phyloP scores from a whole-genome alignment of 169 alveolate genomes.

The Cryptosporidium bovis region DNA sequence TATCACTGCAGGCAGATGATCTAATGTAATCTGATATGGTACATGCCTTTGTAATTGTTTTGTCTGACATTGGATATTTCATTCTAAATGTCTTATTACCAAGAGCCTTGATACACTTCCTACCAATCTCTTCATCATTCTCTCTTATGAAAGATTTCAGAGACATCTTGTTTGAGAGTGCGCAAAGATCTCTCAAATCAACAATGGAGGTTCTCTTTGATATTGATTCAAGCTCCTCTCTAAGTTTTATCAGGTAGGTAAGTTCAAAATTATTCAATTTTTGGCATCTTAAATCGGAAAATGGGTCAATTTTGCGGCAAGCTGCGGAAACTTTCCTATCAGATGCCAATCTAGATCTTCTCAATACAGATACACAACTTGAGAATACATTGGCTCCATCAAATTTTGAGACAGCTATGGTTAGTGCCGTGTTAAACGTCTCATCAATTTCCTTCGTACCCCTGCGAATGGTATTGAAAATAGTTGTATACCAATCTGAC shows the following conservation, averaged over 20 bases:
- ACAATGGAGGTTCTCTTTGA: not conserved
- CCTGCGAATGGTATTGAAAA: slow-evolving; percentile 5
- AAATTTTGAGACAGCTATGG: not conserved
- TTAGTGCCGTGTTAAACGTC: not conserved
- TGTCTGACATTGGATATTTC: slow-evolving; percentile 12
- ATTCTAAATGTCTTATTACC: not conserved
- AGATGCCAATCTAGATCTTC: not conserved
- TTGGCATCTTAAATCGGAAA: slow-evolving; percentile 30
- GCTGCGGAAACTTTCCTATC: slow-evolving; percentile 19
- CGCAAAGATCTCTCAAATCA: slow-evolving; percentile 47
- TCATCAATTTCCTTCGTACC: not conserved
- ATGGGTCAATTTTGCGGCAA: slow-evolving; percentile 63
- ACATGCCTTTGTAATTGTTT: slow-evolving; percentile 57
- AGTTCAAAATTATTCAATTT: slow-evolving; percentile 47
- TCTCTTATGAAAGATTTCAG: slow-evolving; percentile 5
- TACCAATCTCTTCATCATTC: slow-evolving; percentile 28
- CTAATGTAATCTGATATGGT: slow-evolving; percentile 40
- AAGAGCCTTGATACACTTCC: slow-evolving; percentile 23
- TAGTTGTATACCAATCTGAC: slow-evolving; percentile 9
- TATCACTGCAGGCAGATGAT: slow-evolving; percentile 24
- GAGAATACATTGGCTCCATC: slow-evolving; percentile 11
- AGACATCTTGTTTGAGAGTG: slow-evolving; percentile 13
- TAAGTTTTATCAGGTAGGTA: not conserved
- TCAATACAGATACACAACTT: slow-evolving; percentile 13
- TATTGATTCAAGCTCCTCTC: slow-evolving; percentile 24